Conservation (phyloP, 768 basidiomycete genomes). For the Naematelia encephala region DNA sequence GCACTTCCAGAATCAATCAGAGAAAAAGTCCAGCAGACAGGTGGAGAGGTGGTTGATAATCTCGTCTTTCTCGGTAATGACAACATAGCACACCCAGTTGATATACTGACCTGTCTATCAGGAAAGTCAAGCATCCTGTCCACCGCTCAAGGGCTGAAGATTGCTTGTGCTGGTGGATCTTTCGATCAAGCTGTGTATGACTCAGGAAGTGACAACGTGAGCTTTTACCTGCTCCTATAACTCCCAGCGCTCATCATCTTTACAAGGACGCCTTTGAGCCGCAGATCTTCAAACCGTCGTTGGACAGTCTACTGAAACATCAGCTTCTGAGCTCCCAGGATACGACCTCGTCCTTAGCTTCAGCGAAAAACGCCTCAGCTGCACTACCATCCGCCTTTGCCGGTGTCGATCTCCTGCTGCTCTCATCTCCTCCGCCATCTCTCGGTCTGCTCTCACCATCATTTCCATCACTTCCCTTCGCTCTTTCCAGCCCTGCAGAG, state of each 20-base stretch:
- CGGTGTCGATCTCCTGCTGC: conserved; percentile 61
- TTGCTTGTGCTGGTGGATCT: conserved; percentile 75
- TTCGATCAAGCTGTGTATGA: conserved; percentile 59
- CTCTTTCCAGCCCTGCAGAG: conserved; percentile 60
- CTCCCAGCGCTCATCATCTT: neutral
- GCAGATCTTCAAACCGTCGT: conserved; percentile 14
- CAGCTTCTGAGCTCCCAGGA: conserved; percentile 1
- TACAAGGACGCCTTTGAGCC: neutral
- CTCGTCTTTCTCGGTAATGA: conserved; percentile 82
- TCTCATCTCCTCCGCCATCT: conserved; percentile 62
- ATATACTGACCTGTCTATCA: conserved; percentile 43
- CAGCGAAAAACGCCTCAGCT: conserved; percentile 63
- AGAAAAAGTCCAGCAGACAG: conserved; percentile 69
- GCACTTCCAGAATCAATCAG: conserved; percentile 70
- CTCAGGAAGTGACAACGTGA: conserved; percentile 38
- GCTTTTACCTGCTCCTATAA: neutral
- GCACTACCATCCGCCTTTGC: conserved; percentile 68
- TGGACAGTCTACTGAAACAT: conserved; percentile 1
- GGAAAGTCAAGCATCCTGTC: conserved; percentile 78
- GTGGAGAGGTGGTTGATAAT: conserved; percentile 75
- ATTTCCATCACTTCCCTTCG: conserved; percentile 53
- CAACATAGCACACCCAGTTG: conserved; percentile 10
- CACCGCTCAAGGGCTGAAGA: conserved; percentile 73
- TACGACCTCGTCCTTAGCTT: conserved; percentile 58
- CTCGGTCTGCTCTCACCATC: conserved; percentile 57